Conservation (phyloP, 2,329 filamentous ascomycete species). For the Aspergillus texensis region DNA sequence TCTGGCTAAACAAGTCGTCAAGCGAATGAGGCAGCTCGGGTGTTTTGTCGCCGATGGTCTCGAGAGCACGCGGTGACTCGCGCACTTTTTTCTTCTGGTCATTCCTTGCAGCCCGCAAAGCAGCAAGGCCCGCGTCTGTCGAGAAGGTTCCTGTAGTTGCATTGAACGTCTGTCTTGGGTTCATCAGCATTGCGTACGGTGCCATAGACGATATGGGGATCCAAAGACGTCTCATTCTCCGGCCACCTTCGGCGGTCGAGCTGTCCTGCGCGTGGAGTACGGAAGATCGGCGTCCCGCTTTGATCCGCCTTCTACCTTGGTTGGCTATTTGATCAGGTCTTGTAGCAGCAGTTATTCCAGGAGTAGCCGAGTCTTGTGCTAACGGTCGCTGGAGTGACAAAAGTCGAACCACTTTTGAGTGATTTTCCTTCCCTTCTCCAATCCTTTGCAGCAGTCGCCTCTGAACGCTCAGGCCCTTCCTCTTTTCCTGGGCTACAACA, state of each 20-base stretch:
- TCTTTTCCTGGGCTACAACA: constrained; percentile 32
- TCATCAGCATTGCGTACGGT: constrained; percentile 41
- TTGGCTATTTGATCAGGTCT: constrained; percentile 20
- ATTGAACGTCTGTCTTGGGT: constrained; percentile 43
- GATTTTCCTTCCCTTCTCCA: constrained; percentile 15
- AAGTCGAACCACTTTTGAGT: constrained; percentile 27
- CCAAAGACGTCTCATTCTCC: constrained; percentile 25
- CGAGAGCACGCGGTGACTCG: neutral
- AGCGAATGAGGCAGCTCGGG: constrained; percentile 29
- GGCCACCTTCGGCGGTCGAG: constrained; percentile 1
- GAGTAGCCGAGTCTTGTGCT: constrained; percentile 16
- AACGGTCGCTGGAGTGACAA: constrained; percentile 31
- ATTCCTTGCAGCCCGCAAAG: constrained; percentile 9
- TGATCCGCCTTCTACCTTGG: constrained; percentile 1
- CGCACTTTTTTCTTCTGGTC: neutral
- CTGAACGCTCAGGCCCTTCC: constrained; percentile 29
- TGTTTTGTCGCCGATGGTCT: constrained; percentile 1
- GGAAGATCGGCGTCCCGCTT: constrained; percentile 2
- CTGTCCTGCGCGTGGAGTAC: neutral
- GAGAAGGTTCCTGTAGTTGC: constrained; percentile 48
- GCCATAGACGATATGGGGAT: constrained; percentile 29
- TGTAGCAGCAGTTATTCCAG: constrained; percentile 30
- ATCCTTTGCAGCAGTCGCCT: constrained; percentile 27
- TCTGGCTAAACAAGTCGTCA: constrained; percentile 32
- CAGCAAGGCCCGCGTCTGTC: constrained; percentile 39